Base-by-base conservation (phyloP, 2,329 filamentous ascomycete genomes). In the Colletotrichum costaricense region DNA sequence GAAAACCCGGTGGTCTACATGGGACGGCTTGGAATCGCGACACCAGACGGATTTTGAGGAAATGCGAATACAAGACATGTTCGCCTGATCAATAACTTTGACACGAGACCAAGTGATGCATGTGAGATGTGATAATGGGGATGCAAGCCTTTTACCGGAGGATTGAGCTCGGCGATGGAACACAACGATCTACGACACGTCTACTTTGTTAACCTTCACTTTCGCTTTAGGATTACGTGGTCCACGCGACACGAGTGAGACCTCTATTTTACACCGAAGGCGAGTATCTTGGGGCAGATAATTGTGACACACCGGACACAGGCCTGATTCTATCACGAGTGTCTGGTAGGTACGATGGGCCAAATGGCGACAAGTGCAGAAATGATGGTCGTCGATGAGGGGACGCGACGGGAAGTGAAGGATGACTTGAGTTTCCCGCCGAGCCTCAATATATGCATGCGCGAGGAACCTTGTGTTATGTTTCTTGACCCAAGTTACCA, bases 281-380 rank as follows among this genome's bases (percentile, higher is more conserved):
- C 19, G 6, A 16, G 16, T 46, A n/a, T 19, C 5, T 42, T 42
- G 38, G 42, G 42, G 16, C 2, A 46, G 19, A 2, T 46, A 7
- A 9, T 9, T 19, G 9, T n/a, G 19, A 46, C 16, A 46, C 3
- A 9, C 42, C 4, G 19, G 16, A 22, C 19, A 2, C 8, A 19
- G 19, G 8, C 3, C 8, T 22, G 0, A 0, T 5, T n/a, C 4
- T 3, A 49, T n/a, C 19, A 11, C 19, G 42, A 1, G 42, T 22
- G 42, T 49, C 19, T 22, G 42, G 7, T 4, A 22, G 19, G 8
- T 5, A 49, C 8, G 9, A n/a, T 11, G 19, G 42, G 19, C 42
- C 2, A 4, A n/a, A 49, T 19, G 7, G 19, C 19, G 8, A 49
- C 42, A n/a, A 49, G 7, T 49, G 8, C 8, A 9, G 19, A 49